Base-by-base conservation (phyloP, 2,329 filamentous ascomycete genomes). In the Exserohilum turcica region DNA sequence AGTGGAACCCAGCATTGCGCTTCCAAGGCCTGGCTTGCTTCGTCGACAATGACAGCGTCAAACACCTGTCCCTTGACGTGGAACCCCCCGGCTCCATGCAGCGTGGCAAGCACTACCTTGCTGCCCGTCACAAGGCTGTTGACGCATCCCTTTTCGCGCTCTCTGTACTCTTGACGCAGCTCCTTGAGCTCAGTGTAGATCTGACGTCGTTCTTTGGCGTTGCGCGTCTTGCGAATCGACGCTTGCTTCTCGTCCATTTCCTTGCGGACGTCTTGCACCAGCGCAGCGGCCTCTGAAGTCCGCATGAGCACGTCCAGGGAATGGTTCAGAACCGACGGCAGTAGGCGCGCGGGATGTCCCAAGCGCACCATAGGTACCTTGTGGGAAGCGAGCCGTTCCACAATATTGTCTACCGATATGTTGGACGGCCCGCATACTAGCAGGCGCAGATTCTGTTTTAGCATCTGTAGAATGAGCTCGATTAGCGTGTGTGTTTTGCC, bases 381-480 rank as follows among this genome's bases (percentile, higher is more conserved):
- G 73, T 92, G 89, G 0, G 90, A 86, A 2, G 92, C 86, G 1
- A 97, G 83, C 6, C 94, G 86, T 76, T 99, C 94, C 7, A 97
- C 92, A 52, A 99, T 96, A 70, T 99, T 99, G 81, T 99, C 94
- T 1, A 99, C 94, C 0, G 91, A 94, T 64, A 99, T 92, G 72
- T 99, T 99, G 27, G 91, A 96, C 0, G 94, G 94, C 0, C 93
- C 94, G 67, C 94, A 97, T n/a, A 97, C 93, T 1, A 97, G 81
- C 9, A 97, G 80, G 1, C 92, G 85, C 48, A 87, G 82, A 29
- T 86, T 83, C 19, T 85, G 84, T 68, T 87, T 87, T 48, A 95
- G 80, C 63, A 97, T 79, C 70, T 99, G 94, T n/a, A 95, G 80
- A 56, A 99, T 96, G 10, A 99, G 81, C 74, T 99, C 94, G 54